Conservation (phyloP, 2,329 filamentous ascomycete species). For the Ceratocystis variospora region DNA sequence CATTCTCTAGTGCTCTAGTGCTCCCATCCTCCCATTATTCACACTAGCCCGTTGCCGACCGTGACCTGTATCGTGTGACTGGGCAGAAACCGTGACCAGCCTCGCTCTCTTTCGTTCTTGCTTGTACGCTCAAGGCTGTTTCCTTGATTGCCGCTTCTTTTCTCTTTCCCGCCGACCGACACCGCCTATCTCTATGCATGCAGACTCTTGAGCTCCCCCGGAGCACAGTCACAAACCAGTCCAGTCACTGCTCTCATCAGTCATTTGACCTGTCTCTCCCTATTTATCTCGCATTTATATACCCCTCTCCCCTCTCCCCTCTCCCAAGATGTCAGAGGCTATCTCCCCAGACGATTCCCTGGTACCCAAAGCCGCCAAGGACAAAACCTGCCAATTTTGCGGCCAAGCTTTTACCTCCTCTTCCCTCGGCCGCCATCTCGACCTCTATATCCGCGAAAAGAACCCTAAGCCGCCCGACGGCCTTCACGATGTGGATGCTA, state of each 20-base stretch:
- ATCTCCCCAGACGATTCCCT: conserved; percentile 22
- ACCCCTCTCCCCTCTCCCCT: conserved; percentile 6
- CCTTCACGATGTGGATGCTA: conserved; percentile 79
- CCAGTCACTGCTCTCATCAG: background rate
- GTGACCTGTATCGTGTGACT: background rate
- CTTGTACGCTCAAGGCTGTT: no score
- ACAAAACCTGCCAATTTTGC: conserved; percentile 81
- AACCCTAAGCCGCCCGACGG: conserved; percentile 81
- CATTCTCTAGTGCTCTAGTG: background rate
- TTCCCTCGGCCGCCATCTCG: conserved; percentile 81
- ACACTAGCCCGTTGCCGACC: background rate
- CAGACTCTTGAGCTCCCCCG: conserved; percentile 16
- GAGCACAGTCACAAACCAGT: conserved; percentile 10
- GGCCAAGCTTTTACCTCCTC: conserved; percentile 84
- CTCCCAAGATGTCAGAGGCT: conserved; percentile 27
- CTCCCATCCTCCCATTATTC: background rate
- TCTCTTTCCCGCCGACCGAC: conserved; percentile 18
- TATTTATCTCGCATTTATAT: background rate
- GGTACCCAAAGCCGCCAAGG: conserved; percentile 46
- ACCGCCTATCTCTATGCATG: conserved; percentile 15
- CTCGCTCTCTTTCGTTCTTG: background rate
- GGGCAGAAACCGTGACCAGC: background rate
- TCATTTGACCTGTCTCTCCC: background rate
- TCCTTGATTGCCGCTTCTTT: background rate
- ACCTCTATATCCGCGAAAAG: conserved; percentile 85